Percentiles rank a stretch among this genome's conserved stretches.
Evolutionary conservation across 768 basidiomycete genomes (phyloP).

Genomic region (Psilocybe tampanensis): DNA sequence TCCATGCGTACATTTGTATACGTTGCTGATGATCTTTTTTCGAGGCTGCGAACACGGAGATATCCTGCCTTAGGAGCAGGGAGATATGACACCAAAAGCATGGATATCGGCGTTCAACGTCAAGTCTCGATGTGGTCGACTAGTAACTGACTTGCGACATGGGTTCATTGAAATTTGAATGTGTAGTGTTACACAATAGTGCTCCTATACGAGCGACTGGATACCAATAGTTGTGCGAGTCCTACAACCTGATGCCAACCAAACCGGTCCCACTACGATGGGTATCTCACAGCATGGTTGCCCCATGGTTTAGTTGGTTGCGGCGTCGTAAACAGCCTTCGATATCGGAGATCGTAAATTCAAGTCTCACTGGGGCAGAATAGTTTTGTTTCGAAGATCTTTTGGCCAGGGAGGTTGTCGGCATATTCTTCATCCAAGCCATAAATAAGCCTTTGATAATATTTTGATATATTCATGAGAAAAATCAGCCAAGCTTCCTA

Average conservation of each 20-base stretch:
- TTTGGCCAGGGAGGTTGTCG: no score
- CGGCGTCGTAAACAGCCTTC: no score
- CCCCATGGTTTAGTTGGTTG: slow-evolving; percentile 28
- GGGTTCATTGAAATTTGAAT: no score
- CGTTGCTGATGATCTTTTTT: background rate
- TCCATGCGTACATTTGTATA: background rate
- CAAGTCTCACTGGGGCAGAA: slow-evolving; percentile 27
- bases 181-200: no score
- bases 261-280: no score
- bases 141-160: no score
- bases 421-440: no score
- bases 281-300: background rate
- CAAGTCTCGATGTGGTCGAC: background rate
- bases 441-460: background rate
- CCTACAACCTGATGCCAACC: no score
- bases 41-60: background rate
- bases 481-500: no score
- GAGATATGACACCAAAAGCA: background rate
- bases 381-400: background rate
- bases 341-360: slow-evolving; percentile 30
- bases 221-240: no score
- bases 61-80: background rate
- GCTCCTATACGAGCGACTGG: no score
- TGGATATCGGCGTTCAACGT: background rate
- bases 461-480: no score